Conservation (phyloP, 2,329 filamentous ascomycete species). For the Fusarium pseudocircinatum region DNA sequence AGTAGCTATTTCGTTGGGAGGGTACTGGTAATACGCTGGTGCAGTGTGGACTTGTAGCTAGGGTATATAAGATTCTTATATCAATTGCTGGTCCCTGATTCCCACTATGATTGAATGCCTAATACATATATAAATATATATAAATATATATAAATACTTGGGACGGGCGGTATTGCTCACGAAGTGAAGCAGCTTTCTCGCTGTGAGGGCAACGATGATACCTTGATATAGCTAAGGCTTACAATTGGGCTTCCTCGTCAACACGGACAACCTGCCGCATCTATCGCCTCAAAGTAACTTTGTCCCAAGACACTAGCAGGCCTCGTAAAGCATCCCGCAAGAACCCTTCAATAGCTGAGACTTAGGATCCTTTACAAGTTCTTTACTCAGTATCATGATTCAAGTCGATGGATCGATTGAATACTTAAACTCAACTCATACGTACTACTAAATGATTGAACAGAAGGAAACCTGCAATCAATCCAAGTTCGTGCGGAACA, state of each 20-base stretch:
- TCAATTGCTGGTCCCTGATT: neutral
- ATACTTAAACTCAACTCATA: slow-evolving; percentile 1
- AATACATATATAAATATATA: neutral
- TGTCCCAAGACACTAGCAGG: neutral
- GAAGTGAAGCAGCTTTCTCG: neutral
- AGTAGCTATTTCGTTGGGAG: neutral
- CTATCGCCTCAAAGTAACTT: neutral
- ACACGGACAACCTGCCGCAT: neutral
- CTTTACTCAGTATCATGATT: neutral
- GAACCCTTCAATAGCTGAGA: neutral
- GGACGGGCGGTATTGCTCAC: neutral
- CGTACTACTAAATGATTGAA: neutral
- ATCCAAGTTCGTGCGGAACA: slow-evolving; percentile 1
- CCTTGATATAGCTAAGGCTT: too few relatives aligned
- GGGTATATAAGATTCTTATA: neutral
- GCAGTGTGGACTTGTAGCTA: neutral
- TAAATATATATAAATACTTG: neutral
- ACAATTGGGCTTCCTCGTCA: neutral
- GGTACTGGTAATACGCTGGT: neutral
- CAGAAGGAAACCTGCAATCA: slow-evolving; percentile 2
- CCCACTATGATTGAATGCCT: neutral
- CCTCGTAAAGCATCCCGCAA: neutral
- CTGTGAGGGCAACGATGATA: neutral
- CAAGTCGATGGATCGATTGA: neutral
- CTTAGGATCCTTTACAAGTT: neutral